Percentiles rank a stretch among this genome's conserved stretches.
Conservation (phyloP, 176 grass and related monocot genomes). For the Zoysia japonica region DNA sequence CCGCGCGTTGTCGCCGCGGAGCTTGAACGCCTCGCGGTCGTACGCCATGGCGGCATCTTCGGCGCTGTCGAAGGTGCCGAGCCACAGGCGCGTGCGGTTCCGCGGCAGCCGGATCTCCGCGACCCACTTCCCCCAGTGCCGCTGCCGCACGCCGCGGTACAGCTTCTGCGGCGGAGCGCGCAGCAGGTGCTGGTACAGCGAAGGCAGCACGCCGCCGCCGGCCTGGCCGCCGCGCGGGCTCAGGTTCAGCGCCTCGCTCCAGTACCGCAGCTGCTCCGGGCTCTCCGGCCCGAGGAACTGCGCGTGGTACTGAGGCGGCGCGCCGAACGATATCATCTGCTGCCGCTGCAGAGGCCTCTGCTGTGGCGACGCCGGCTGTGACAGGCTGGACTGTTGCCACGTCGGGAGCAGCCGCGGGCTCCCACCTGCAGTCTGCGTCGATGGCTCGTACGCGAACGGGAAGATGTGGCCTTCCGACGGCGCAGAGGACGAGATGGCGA, state of each 20-base stretch:
- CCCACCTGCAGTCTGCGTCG: not conserved
- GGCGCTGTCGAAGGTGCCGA: conserved; percentile 91
- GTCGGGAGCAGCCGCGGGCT: not conserved
- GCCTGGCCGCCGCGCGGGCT: conserved; percentile 57
- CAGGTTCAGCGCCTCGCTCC: conserved; percentile 85
- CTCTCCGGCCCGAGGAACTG: conserved; percentile 44
- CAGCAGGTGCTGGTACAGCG: conserved; percentile 55
- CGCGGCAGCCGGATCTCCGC: conserved; percentile 87
- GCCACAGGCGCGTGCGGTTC: conserved; percentile 91
- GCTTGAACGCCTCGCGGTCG: conserved; percentile 84
- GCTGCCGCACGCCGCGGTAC: conserved; percentile 88
- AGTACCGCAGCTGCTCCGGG: conserved; percentile 50
- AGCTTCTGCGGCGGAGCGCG: conserved; percentile 60
- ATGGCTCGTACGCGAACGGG: conserved; percentile 60
- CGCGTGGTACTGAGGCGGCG: conserved; percentile 32
- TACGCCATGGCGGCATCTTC: conserved; percentile 97
- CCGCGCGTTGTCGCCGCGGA: conserved; percentile 83
- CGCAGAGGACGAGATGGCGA: conserved; percentile 27
- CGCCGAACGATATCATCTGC: conserved; percentile 82
- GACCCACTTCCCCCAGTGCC: conserved; percentile 99
- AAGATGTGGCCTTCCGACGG: conserved; percentile 41
- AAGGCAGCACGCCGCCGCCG: conserved; percentile 24
- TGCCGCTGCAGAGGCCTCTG: conserved; percentile 31
- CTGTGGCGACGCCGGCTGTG: not conserved
- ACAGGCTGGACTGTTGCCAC: conserved; percentile 13